A percentile compares a stretch with the other conserved stretches of the same genome.
These are phyloP conservation scores for Phlegmacium glaucopus DNA, from an alignment of 768 basidiomycete genomes.

Conservation along the genomic window DNA sequence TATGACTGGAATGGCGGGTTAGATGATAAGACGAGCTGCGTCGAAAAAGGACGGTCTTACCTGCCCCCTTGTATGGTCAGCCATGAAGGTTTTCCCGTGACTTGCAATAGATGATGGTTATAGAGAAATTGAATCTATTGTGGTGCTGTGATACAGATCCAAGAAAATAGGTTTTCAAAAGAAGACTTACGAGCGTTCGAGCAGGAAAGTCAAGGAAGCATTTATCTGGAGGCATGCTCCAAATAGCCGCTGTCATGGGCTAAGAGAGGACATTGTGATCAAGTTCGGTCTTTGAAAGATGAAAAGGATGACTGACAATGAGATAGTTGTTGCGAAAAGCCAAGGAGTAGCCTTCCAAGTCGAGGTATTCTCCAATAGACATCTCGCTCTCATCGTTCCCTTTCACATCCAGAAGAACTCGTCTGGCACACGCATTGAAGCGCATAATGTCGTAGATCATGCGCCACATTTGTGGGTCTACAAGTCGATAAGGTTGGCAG, in stretches of 20 bases:
- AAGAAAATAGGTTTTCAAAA: neutral
- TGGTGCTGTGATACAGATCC: neutral
- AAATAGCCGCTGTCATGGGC: conserved; percentile 82
- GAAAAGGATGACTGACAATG: conserved; percentile 43
- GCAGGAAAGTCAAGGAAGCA: conserved; percentile 72
- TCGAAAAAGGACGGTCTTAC: conserved; percentile 28
- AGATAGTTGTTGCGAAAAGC: conserved; percentile 74
- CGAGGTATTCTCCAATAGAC: conserved; percentile 57
- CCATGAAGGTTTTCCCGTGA: conserved; percentile 70
- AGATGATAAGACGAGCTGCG: neutral
- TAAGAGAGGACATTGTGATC: conserved; percentile 19
- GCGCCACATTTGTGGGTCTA: conserved; percentile 68
- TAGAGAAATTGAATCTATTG: conserved; percentile 63
- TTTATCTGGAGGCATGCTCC: conserved; percentile 73
- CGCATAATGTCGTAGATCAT: conserved; percentile 68
- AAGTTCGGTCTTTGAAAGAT: neutral
- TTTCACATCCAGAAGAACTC: conserved; percentile 34
- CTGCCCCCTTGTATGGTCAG: conserved; percentile 71
- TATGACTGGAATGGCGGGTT: conserved; percentile 38
- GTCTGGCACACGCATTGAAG: conserved; percentile 68
- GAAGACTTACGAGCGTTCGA: conserved; percentile 46
- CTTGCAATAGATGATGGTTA: conserved; percentile 72
- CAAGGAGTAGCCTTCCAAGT: conserved; percentile 60
- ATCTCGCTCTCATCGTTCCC: conserved; percentile 39
- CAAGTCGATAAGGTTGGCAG: conserved; percentile 57